These are phyloP conservation scores for Phytophthora constricta DNA, from an alignment of 352 stramenopile species.

Conservation along the genomic window DNA sequence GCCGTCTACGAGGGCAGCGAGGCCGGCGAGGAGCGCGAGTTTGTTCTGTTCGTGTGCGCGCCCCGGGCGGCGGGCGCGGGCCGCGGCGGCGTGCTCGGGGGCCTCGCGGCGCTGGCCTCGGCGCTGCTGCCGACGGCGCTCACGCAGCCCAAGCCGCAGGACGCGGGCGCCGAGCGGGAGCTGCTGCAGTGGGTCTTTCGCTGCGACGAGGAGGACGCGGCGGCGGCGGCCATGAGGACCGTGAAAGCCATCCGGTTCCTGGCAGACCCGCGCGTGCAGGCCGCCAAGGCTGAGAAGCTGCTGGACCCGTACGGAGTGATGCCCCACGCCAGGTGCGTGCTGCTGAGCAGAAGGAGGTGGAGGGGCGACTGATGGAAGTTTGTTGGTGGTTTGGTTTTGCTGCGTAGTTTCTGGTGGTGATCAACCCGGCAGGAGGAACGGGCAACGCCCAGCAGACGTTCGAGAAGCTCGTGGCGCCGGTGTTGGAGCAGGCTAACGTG, in stretches of 20 bases:
- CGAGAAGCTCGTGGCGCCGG: constrained; percentile 51
- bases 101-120: constrained; percentile 32
- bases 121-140: constrained; percentile 29
- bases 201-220: constrained; percentile 37
- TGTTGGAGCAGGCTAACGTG: constrained; percentile 67
- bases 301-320: constrained; percentile 46
- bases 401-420: constrained; percentile 66
- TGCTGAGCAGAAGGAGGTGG: neutral
- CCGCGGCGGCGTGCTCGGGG: constrained; percentile 22
- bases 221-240: constrained; percentile 33
- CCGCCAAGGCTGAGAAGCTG: constrained; percentile 39
- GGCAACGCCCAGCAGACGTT: constrained; percentile 62
- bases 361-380: constrained; percentile 3
- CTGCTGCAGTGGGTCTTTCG: constrained; percentile 61
- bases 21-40: constrained; percentile 34
- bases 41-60: constrained; percentile 44
- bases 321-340: constrained; percentile 24
- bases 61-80: constrained; percentile 20
- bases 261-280: constrained; percentile 44
- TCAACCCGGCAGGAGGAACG: constrained; percentile 71
- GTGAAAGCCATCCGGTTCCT: constrained; percentile 55
- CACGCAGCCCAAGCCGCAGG: constrained; percentile 21
- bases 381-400: no score
- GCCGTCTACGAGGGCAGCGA: constrained; percentile 26
- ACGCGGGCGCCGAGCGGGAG: constrained; percentile 29